Base-by-base conservation (phyloP, 495 filamentous ascomycete species). In the Podospora tetraspora region DNA sequence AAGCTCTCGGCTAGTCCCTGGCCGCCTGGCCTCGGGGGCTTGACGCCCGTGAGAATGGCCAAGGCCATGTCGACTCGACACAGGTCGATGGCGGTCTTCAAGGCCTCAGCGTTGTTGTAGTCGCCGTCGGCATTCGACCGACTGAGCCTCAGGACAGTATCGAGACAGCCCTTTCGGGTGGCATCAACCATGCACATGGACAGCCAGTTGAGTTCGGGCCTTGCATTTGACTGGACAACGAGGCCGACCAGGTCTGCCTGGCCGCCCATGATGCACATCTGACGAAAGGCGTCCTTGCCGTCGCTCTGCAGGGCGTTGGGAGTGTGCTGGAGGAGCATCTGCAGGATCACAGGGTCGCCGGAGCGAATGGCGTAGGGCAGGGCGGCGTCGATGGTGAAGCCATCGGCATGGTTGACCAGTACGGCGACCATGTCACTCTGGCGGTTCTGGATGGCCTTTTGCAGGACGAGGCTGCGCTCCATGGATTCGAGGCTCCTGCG, bases 381-480 rank as follows among this genome's bases (percentile, higher is more conserved):
- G 13, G 80, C 75, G 0, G 71, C 68, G 66, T 83, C 77, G 59
- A 84, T 72, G 27, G 76, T 76, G 25, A 77, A 22, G 11, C 74
- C 68, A 66, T 84, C 81, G 29, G 81, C 80, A 56, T 82, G 75
- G 9, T 76, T 77, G 22, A 79, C 72, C 30, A 84, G 70, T 16
- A 84, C 75, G 56, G 81, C 76, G 32, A 84, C 74, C 82, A 84
- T 84, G 52, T 84, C 82, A 24, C 69, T 43, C 21, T 84, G 81
- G 1, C 73, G 75, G 57, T 80, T 82, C 65, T 80, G 71, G 58
- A 84, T 78, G 7, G 82, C 82, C 56, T 76, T 81, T 29, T 80
- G 77, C 37, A 84, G 69, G 3, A 84, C 70, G 21, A 78, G 75
- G 67, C 80, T 80, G 57, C 77, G 77, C 62, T 83, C 79, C 59